Evolutionary conservation across 345 rosid species (phyloP), one percentile per base, ranked within the genome.

Genomic region (Eucalyptus albens): DNA sequence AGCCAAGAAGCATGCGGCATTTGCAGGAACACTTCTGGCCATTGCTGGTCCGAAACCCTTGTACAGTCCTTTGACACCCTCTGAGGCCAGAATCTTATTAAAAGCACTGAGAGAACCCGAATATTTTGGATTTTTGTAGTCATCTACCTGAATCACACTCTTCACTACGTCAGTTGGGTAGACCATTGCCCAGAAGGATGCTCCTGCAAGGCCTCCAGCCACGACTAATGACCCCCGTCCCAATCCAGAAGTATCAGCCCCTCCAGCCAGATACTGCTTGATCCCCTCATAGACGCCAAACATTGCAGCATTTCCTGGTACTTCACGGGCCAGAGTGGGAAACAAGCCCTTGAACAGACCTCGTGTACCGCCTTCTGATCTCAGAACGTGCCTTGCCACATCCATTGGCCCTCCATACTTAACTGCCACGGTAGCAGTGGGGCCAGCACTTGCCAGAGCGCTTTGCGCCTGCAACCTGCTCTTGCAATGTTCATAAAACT

Each of bases 1-100:
- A 14, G 96, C 99, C 95, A 97, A 93, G 97, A 98, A 98, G 90
- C 99, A 97, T 29, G 99, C 99, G 55, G 99, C 99, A 94, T 98
- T 98, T 37, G 99, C 99, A 49, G 99, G 99, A 67, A 98, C 92
- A 89, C 99, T 98, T 89, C 99, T 93, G 22, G 93, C 98, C 99
- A 98, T 96, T 72, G 99, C 99, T 50, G 99, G 97, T 86, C 98
- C 96, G 45, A 98, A 98, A 47, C 99, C 99, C 91, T 94, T 97
- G 95, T 97, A 98, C 91, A 98, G 90, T 85, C 99, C 99, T 92
- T 97, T 98, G 87, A 93, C 92, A 51, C 99, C 99, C 91, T 98
- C 99, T 1, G 97, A 90, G 37, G 95, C 95, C 89, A 96, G 89
- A 80, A 96, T 96, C 95, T 94, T 97, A 59, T 92, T 91, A 86